A percentile compares a stretch with the other conserved stretches of the same genome.
Conservation (phyloP, 2,329 filamentous ascomycete species). For the Diplodia seriata region DNA sequence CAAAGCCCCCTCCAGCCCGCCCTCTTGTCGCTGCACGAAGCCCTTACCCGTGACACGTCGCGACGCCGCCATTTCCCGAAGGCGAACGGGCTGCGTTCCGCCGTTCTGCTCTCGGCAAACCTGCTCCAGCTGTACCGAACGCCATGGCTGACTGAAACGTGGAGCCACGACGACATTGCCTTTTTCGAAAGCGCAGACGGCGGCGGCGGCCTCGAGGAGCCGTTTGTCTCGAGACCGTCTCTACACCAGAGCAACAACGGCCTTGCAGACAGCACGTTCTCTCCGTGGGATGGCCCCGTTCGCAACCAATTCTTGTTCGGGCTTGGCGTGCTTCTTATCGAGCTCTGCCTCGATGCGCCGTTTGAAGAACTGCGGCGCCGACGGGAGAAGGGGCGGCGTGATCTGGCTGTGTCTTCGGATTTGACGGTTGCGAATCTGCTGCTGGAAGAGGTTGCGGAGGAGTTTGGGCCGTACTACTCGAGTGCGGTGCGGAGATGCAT, state of each 20-base stretch:
- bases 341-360: neutral
- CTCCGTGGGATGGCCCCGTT: neutral
- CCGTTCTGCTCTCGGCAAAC: neutral
- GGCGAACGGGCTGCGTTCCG: neutral
- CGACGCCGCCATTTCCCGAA: neutral
- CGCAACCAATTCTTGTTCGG: neutral
- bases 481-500: neutral
- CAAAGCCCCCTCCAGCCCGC: too few species aligned
- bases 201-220: too few species aligned
- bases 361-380: neutral
- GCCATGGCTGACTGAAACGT: neutral
- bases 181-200: neutral
- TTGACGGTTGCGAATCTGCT: neutral
- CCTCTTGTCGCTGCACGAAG: neutral
- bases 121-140: neutral
- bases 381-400: too few species aligned
- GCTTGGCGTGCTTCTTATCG: neutral
- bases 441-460: neutral
- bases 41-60: neutral
- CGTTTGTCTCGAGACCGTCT: neutral
- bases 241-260: neutral
- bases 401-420: neutral
- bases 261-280: neutral
- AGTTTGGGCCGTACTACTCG: neutral
- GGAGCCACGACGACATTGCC: neutral